A percentile compares a stretch with the other conserved stretches of the same genome.
Conservation (phyloP, 352 stramenopile species). For the Phytophthora constricta region DNA sequence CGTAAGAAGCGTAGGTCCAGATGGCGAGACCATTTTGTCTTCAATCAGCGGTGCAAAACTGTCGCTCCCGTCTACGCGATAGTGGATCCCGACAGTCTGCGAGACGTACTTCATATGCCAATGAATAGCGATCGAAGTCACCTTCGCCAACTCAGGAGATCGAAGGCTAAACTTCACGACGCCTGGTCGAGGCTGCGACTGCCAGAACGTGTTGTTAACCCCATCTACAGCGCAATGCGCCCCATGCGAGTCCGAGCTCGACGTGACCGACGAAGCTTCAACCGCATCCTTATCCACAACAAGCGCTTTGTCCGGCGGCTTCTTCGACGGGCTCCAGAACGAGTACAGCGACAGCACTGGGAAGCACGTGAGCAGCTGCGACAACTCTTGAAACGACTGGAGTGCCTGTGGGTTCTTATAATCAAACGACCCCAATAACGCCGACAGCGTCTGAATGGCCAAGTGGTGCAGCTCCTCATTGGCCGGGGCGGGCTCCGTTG, state of each 20-base stretch:
- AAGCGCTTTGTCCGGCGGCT: slow-evolving; percentile 62
- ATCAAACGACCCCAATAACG: slow-evolving; percentile 77
- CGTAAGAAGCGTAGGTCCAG: slow-evolving; percentile 43
- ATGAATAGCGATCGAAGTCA: slow-evolving; percentile 69
- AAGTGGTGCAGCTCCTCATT: slow-evolving; percentile 85
- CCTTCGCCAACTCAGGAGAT: slow-evolving; percentile 39
- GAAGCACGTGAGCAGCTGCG: slow-evolving; percentile 77
- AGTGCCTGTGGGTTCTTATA: slow-evolving; percentile 54
- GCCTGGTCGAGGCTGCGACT: slow-evolving; percentile 63
- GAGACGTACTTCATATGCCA: slow-evolving; percentile 79
- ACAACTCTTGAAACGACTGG: slow-evolving; percentile 80
- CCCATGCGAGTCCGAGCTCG: slow-evolving; percentile 51
- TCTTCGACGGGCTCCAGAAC: slow-evolving; percentile 85
- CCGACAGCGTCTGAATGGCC: slow-evolving; percentile 81
- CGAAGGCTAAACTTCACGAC: slow-evolving; percentile 60
- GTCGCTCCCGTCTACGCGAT: slow-evolving; percentile 42
- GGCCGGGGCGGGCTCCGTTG: slow-evolving; percentile 38
- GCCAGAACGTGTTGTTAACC: slow-evolving; percentile 71
- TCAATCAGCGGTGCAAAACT: slow-evolving; percentile 53
- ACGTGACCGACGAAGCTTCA: slow-evolving; percentile 60
- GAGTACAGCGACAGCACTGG: slow-evolving; percentile 80
- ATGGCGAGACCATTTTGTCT: slow-evolving; percentile 22
- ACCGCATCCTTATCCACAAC: slow-evolving; percentile 51
- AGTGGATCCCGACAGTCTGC: slow-evolving; percentile 64
- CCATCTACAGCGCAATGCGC: slow-evolving; percentile 65